Evolutionary conservation across 371 early-diverging fungal genomes (phyloP).

Genomic region (Mucor mucedo): DNA sequence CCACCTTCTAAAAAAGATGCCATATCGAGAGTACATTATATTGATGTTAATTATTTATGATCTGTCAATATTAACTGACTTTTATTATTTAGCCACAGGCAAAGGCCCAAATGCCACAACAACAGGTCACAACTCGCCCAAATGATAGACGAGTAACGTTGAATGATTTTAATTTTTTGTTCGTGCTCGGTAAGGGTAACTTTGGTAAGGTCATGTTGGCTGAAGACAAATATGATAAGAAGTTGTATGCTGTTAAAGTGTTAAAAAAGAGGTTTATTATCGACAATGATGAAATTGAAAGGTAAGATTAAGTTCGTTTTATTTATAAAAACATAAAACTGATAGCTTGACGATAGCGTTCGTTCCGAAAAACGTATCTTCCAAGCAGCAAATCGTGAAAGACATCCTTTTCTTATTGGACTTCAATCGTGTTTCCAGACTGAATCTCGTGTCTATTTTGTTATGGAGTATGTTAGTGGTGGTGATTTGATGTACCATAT

Average conservation of each 20-base stretch:
- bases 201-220: conserved; percentile 99
- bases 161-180: conserved; percentile 91
- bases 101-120: conserved; percentile 10
- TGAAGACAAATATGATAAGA: conserved; percentile 83
- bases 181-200: conserved; percentile 96
- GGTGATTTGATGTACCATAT: conserved; percentile 99
- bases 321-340: too few species aligned
- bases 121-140: conserved; percentile 1
- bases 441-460: conserved; percentile 93
- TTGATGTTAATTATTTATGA: neutral
- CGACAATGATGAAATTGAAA: conserved; percentile 93
- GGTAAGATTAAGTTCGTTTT: conserved; percentile 24
- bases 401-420: conserved; percentile 97
- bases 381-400: conserved; percentile 84
- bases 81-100: neutral
- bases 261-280: conserved; percentile 96
- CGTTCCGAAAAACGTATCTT: conserved; percentile 95
- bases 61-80: neutral
- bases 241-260: conserved; percentile 96
- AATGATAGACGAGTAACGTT: conserved; percentile 44
- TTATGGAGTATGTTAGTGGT: conserved; percentile 99
- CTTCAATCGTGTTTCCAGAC: conserved; percentile 97
- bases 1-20: conserved; percentile 7
- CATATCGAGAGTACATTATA: neutral
- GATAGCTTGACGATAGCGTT: conserved; percentile 45